Evolutionary conservation across 805 yeast species (phyloP).

Genomic region (Kazachstania africana): DNA sequence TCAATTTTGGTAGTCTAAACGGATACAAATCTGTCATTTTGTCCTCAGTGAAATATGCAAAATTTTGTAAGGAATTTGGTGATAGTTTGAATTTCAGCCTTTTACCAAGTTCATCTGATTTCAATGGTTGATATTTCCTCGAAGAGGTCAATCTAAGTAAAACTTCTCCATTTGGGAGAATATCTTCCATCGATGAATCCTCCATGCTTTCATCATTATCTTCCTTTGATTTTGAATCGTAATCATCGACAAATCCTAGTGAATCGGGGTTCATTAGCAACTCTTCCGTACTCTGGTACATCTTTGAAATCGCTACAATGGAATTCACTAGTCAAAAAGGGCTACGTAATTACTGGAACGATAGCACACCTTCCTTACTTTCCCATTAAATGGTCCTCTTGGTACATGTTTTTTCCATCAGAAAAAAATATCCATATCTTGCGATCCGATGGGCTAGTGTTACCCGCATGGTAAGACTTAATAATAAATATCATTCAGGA

Average conservation of each 20-base stretch:
- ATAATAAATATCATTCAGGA: too few species aligned
- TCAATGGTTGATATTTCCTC: conserved; percentile 8
- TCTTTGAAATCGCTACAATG: too few species aligned
- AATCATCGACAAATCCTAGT: conserved; percentile 14
- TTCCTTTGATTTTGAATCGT: conserved; percentile 1
- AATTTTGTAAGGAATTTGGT: conserved; percentile 31
- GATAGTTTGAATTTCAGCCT: conserved; percentile 36
- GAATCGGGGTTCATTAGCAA: conserved; percentile 21
- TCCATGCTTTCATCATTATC: not conserved
- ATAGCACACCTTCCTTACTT: too few species aligned
- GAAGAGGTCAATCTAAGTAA: conserved; percentile 9
- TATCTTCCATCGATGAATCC: conserved; percentile 5
- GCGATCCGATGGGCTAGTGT: too few species aligned
- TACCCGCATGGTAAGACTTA: too few species aligned
- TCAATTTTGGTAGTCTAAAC: conserved; percentile 30
- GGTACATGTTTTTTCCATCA: too few species aligned
- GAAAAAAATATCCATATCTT: too few species aligned
- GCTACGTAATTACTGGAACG: too few species aligned
- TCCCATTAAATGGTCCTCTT: too few species aligned
- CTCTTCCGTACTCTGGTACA: too few species aligned
- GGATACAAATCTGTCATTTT: conserved; percentile 34
- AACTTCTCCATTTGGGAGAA: conserved; percentile 14
- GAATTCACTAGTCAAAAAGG: too few species aligned
- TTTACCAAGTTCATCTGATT: conserved; percentile 5
- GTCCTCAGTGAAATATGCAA: conserved; percentile 28